Evolutionary conservation across 768 basidiomycete genomes (phyloP), one percentile per base, ranked within the genome.

Genomic region (Macrolepiota dolichaula): DNA sequence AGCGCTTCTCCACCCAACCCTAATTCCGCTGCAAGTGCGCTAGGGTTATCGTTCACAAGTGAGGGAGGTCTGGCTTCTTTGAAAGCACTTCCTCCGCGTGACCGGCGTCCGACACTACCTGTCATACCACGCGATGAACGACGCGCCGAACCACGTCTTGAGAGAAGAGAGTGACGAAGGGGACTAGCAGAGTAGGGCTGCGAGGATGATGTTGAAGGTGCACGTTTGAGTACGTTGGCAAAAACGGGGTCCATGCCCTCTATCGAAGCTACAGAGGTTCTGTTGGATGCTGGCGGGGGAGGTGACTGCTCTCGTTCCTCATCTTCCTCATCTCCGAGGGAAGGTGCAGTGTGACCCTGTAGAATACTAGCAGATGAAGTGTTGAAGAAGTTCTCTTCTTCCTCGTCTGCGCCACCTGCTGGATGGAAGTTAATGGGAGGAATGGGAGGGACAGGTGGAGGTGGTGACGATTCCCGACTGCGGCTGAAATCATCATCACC

Each of bases 161-260:
- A 79, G 53, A 87, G 76, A 36, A 84, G 74, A 38, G 84, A 80
- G 55, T 82, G 83, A 44, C 87, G 84, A 15, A 89, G 76, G 47
- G 89, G 88, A 66, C 86, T 88, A 17, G 78, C 75, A 58, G 77
- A 70, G 36, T 81, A 80, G 29, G 29, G 29, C 29, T 32, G 29
- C 2, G 75, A 66, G 6, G 81, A 80, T 12, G 74, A 75, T 51
- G 75, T 78, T 9, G 81, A 83, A 0, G 80, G 77, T 1, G 79
- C 72, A 22, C 87, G 86, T 58, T 84, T 84, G 49, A 94, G 83
- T 13, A 92, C 80, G 62, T 90, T 91, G 56, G 92, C 91, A 68
- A 92, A 95, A 0, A 76, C 81, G 10, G 94, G 93, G 63, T 94
- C 93, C 89, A 95, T 91, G 47, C 91, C 92, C 59, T 94, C 91